Evolutionary conservation across 2,329 filamentous ascomycete species (phyloP).

Genomic region (Claviceps sp.): DNA sequence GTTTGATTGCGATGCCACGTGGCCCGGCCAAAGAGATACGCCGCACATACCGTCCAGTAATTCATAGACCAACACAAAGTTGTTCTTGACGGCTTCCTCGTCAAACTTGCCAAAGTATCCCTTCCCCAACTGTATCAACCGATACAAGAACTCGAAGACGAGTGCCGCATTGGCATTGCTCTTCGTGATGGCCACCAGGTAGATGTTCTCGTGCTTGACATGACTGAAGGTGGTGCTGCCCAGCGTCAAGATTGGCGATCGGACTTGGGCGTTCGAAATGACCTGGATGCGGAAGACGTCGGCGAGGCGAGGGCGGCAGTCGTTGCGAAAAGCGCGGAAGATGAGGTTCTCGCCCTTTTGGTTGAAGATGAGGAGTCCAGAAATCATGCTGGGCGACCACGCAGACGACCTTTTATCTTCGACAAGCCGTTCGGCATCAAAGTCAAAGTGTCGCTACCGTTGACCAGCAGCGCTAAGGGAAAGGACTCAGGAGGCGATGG

Average conservation of each 20-base stretch:
- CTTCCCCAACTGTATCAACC: constrained; percentile 76
- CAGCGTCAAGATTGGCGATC: constrained; percentile 91
- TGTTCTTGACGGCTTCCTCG: constrained; percentile 99
- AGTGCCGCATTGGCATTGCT: constrained; percentile 98
- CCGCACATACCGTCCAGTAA: constrained; percentile 63
- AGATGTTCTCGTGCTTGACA: constrained; percentile 99
- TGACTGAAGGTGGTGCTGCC: constrained; percentile 98
- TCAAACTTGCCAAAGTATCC: constrained; percentile 99
- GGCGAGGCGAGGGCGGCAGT: constrained; percentile 91
- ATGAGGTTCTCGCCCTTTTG: constrained; percentile 99
- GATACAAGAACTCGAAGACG: constrained; percentile 95
- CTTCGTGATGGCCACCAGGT: constrained; percentile 92
- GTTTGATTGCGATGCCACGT: neutral
- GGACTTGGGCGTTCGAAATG: constrained; percentile 94
- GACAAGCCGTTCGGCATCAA: neutral
- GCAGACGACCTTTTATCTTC: neutral
- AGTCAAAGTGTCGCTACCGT: neutral
- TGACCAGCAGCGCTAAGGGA: neutral
- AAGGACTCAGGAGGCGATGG: neutral
- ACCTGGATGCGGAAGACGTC: constrained; percentile 98
- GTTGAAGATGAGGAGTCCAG: constrained; percentile 95
- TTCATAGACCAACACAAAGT: constrained; percentile 98
- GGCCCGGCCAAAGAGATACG: neutral
- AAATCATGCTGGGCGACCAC: constrained; percentile 57
- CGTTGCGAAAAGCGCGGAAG: constrained; percentile 96